Conservation (phyloP, 78 protist species). For the Cyanophora paradoxa region DNA sequence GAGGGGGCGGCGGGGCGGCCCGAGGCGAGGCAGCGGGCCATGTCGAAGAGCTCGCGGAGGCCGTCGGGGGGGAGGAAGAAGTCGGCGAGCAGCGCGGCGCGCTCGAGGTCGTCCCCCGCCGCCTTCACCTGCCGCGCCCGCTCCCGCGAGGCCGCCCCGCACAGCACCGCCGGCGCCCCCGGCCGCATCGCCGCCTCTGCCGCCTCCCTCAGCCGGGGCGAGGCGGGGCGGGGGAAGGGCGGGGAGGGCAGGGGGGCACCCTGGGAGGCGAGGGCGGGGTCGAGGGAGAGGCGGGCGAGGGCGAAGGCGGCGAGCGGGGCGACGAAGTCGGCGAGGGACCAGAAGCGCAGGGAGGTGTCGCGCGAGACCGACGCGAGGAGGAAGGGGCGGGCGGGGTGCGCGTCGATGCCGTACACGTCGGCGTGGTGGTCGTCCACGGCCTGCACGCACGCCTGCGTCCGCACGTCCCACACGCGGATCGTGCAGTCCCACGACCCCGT, state of each 20-base stretch:
- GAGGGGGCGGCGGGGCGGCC: no score
- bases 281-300: not conserved
- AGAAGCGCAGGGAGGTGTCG: constrained; percentile 38
- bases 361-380: constrained; percentile 26
- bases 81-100: no score
- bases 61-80: not conserved
- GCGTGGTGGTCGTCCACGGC: constrained; percentile 37
- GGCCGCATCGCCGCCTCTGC: no score
- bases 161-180: no score
- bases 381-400: constrained; percentile 48
- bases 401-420: constrained; percentile 49
- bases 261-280: not conserved
- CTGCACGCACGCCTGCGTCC: constrained; percentile 17
- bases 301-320: not conserved
- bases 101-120: no score
- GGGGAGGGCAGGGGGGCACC: no score
- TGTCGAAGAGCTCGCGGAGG: not conserved
- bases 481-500: constrained; percentile 48
- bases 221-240: no score
- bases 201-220: no score
- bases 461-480: constrained; percentile 37
- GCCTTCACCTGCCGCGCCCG: no score
- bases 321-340: constrained; percentile 19
- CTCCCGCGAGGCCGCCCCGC: no score
- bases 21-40: not conserved